These are phyloP conservation scores for Epichloe gansuensis DNA, from an alignment of 2,329 filamentous ascomycete genomes.

Conservation along the genomic window DNA sequence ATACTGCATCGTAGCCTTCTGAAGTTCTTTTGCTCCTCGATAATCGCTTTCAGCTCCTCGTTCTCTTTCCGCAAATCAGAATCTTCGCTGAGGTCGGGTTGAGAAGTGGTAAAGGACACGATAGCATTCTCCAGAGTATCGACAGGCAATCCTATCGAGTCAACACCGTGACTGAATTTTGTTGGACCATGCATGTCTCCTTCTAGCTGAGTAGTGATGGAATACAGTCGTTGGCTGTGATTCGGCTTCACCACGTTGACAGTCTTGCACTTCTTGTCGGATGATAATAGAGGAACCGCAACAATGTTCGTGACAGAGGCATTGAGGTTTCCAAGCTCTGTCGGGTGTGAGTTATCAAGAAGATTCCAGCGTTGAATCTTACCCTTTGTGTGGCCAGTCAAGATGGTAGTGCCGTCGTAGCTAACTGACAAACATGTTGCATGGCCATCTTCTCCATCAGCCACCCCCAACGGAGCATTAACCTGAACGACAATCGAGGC, in stretches of 20 bases:
- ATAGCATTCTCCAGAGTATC: constrained; percentile 27
- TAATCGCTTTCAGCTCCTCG: constrained; percentile 31
- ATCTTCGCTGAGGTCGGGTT: constrained; percentile 6
- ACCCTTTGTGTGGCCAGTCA: constrained; percentile 73
- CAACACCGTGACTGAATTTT: constrained; percentile 33
- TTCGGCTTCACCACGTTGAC: constrained; percentile 70
- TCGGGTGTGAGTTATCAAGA: constrained; percentile 53
- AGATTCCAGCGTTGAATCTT: constrained; percentile 74
- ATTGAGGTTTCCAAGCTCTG: constrained; percentile 59
- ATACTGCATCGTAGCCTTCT: constrained; percentile 10
- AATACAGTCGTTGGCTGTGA: constrained; percentile 52
- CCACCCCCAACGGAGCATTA: constrained; percentile 39
- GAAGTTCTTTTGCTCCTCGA: constrained; percentile 27
- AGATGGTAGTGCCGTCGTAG: constrained; percentile 68
- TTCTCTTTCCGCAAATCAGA: constrained; percentile 24
- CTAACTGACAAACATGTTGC: constrained; percentile 59
- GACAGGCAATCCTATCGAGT: constrained; percentile 36
- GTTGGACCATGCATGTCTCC: constrained; percentile 26
- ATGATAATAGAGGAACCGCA: constrained; percentile 53
- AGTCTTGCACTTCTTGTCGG: constrained; percentile 31
- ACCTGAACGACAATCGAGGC: constrained; percentile 46
- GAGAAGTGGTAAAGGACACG: constrained; percentile 2
- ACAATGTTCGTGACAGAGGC: constrained; percentile 71
- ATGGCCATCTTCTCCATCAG: constrained; percentile 50
- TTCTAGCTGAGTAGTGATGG: constrained; percentile 52